Base-by-base conservation (phyloP, 2,329 filamentous ascomycete genomes). In the Aureobasidium melanogenum region DNA sequence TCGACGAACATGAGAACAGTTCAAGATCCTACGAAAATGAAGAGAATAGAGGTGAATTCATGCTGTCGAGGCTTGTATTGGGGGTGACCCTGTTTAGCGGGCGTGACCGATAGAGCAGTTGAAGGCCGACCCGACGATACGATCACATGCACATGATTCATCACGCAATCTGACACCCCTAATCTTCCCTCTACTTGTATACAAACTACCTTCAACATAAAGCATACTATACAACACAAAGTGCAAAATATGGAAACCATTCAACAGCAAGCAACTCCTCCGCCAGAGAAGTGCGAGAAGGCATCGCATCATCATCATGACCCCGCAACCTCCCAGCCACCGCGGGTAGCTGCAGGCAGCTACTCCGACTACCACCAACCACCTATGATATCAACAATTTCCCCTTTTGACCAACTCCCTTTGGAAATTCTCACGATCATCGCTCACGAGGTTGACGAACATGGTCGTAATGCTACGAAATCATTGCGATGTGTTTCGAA, bases 401-500 rank as follows among this genome's bases (percentile, higher is more conserved):
- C 47, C 30, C 38, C 26, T 5, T 60, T 61, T 19, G 59, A 61
- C 24, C 38, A 30, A 30, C 41, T 61, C 8, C 59, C 59, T 0
- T 19, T 46, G 30, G 59, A 61, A 32, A 32, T 61, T 3, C 17
- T 61, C 5, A 52, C 48, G 17, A 26, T 61, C 41, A 47, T 61
- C 6, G 59, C 41, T n/a, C 7, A 5, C 30, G 38, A 34, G 12
- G 24, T 55, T 5, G 39, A 55, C 1, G 10, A 41, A 9, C 14
- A 30, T 28, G 28, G 36, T 4, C 17, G 10, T n/a, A 26, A 28
- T 26, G 22, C 47, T 15, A 44, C 38, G 4, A 61, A 61, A 36
- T 39, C 52, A 32, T 54, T 62, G 22, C 22, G 61, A 22, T 44
- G 61, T 46, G 61, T 62, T 32, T 58, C 52, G 30, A 62, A 47